Percentiles rank a stretch among this genome's conserved stretches.
Conservation (phyloP, 176 grass and related monocot genomes). For the Hordeum marinum region DNA sequence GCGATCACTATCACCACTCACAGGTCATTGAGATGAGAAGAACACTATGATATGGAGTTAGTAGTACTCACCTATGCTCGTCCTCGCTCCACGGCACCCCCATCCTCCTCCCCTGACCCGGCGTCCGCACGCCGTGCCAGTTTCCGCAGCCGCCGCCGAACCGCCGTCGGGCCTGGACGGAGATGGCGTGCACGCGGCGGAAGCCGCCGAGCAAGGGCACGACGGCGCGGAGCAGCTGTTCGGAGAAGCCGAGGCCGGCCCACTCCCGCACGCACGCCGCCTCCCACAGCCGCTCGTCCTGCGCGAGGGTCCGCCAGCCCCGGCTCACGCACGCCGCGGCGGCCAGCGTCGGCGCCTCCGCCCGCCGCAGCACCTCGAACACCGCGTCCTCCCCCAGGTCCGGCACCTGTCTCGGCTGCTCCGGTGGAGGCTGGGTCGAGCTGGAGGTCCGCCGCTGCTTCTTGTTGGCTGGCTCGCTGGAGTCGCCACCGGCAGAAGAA, state of each 20-base stretch:
- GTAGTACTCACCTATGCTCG: too few relatives aligned
- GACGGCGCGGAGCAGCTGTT: slow-evolving; percentile 36
- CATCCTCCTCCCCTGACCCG: too few relatives aligned
- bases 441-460: too few relatives aligned
- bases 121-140: too few relatives aligned
- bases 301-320: slow-evolving; percentile 47
- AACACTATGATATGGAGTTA: too few relatives aligned
- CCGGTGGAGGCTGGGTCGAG: too few relatives aligned
- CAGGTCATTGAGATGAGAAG: too few relatives aligned
- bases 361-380: slow-evolving; percentile 57
- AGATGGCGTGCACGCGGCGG: slow-evolving; percentile 45
- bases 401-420: background rate
- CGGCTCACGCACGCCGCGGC: slow-evolving; percentile 51
- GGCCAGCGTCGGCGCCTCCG: slow-evolving; percentile 54
- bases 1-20: too few relatives aligned
- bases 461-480: too few relatives aligned
- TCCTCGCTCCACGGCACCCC: too few relatives aligned
- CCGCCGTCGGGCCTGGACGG: slow-evolving; percentile 8
- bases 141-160: too few relatives aligned
- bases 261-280: slow-evolving; percentile 55
- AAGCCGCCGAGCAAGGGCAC: slow-evolving; percentile 53
- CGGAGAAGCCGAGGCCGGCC: slow-evolving; percentile 18
- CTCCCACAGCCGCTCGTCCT: slow-evolving; percentile 68
- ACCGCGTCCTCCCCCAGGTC: slow-evolving; percentile 60
- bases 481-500: too few relatives aligned